Evolutionary conservation across 306 rosid genomes (phyloP).

Genomic region (Coriaria nepalensis): DNA sequence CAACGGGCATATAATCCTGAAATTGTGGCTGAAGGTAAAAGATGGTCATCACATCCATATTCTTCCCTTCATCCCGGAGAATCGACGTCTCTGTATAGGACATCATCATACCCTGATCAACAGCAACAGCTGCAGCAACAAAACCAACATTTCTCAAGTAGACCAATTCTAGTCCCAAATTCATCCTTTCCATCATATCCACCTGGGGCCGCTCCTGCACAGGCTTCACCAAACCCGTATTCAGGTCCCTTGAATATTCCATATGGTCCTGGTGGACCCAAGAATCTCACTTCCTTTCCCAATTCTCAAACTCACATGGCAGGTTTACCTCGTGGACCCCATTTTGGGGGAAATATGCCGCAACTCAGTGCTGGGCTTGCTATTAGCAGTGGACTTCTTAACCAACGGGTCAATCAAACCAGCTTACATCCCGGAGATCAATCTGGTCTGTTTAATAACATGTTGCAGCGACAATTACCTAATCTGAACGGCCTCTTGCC

Average conservation of each 20-base stretch:
- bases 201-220: constrained; percentile 35
- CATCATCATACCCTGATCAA: constrained; percentile 87
- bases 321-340: constrained; percentile 37
- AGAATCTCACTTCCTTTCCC: constrained; percentile 37
- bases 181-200: constrained; percentile 44
- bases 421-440: constrained; percentile 44
- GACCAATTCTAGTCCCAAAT: constrained; percentile 49
- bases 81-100: constrained; percentile 54
- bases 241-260: constrained; percentile 36
- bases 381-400: constrained; percentile 26
- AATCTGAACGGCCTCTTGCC: constrained; percentile 43
- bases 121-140: constrained; percentile 48
- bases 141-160: constrained; percentile 52
- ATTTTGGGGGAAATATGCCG: constrained; percentile 42
- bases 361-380: constrained; percentile 30
- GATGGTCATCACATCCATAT: constrained; percentile 60
- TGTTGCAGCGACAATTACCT: constrained; percentile 44
- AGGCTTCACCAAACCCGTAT: constrained; percentile 45
- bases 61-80: constrained; percentile 36
- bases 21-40: constrained; percentile 37
- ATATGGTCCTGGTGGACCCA: constrained; percentile 38
- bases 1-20: constrained; percentile 31
- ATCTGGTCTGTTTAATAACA: constrained; percentile 26
- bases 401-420: constrained; percentile 41
- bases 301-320: constrained; percentile 35